Evolutionary conservation across 768 basidiomycete genomes (phyloP).

Genomic region (Phaffia tasmanica): DNA sequence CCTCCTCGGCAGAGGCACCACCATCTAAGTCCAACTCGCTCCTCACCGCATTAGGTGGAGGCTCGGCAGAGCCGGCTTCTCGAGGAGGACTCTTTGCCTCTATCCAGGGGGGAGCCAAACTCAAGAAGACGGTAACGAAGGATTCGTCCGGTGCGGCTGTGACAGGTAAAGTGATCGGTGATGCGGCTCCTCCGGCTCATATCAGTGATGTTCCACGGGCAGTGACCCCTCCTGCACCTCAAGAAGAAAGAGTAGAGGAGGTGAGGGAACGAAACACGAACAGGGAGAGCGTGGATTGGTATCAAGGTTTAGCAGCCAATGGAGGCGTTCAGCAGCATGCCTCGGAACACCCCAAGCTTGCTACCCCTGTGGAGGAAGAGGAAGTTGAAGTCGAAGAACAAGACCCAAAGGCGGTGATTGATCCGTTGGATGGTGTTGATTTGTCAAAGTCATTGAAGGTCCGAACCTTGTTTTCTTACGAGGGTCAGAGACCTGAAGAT

Average conservation of each 20-base stretch:
- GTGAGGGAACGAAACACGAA: slow-evolving; percentile 40
- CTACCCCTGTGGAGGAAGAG: slow-evolving; percentile 43
- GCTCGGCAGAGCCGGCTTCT: slow-evolving; percentile 29
- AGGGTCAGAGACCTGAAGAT: slow-evolving; percentile 78
- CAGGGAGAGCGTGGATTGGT: slow-evolving; percentile 83
- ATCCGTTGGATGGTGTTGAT: slow-evolving; percentile 64
- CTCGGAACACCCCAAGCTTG: slow-evolving; percentile 24
- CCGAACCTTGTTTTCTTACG: slow-evolving; percentile 70
- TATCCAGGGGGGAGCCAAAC: slow-evolving; percentile 61
- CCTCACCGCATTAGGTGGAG: slow-evolving; percentile 41
- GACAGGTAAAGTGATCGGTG: slow-evolving; percentile 65
- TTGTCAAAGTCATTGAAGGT: slow-evolving; percentile 46
- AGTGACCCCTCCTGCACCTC: slow-evolving; percentile 34
- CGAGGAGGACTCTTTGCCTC: slow-evolving; percentile 59
- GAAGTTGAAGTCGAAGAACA: slow-evolving; percentile 41
- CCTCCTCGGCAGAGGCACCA: slow-evolving; percentile 31
- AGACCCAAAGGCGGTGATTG: slow-evolving; percentile 31
- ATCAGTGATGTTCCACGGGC: slow-evolving; percentile 45
- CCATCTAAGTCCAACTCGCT: slow-evolving; percentile 32
- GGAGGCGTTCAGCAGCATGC: slow-evolving; percentile 22
- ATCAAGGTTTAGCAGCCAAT: slow-evolving; percentile 72
- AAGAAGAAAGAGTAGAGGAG: background rate
- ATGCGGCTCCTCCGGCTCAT: slow-evolving; percentile 57
- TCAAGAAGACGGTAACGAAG: slow-evolving; percentile 66
- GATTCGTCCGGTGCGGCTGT: slow-evolving; percentile 64